These are phyloP conservation scores for Puccinia horiana DNA, from an alignment of 1,284 basidiomycete genomes.

Conservation along the genomic window DNA sequence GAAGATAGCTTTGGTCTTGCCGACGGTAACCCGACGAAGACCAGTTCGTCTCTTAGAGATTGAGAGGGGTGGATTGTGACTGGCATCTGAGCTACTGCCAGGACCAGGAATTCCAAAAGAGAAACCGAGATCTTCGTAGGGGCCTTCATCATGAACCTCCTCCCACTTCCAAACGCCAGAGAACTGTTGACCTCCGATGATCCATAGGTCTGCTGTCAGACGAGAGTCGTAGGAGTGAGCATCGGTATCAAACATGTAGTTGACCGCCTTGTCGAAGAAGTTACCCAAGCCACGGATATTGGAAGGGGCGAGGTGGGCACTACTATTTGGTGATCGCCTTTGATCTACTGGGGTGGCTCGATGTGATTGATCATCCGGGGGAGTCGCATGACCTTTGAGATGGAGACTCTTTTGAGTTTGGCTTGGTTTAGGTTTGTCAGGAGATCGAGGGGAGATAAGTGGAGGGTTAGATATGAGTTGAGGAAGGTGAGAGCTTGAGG, in stretches of 20 bases:
- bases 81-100: conserved; percentile 28
- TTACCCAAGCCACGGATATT: conserved; percentile 31
- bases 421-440: conserved; percentile 59
- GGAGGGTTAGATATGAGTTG: conserved; percentile 61
- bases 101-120: neutral
- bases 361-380: conserved; percentile 65
- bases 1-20: conserved; percentile 36
- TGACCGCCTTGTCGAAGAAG: conserved; percentile 48
- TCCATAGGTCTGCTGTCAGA: conserved; percentile 30
- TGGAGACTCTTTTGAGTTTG: conserved; percentile 65
- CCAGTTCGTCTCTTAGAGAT: conserved; percentile 35
- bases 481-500: conserved; percentile 69
- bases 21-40: conserved; percentile 20
- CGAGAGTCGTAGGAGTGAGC: conserved; percentile 39
- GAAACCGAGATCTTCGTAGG: neutral
- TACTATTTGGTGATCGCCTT: conserved; percentile 23
- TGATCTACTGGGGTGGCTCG: conserved; percentile 54
- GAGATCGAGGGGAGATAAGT: conserved; percentile 61
- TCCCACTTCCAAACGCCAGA: conserved; percentile 42
- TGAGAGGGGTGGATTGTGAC: neutral
- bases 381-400: conserved; percentile 75
- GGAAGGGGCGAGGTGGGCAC: conserved; percentile 7
- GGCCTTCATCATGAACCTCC: neutral
- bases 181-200: conserved; percentile 47
- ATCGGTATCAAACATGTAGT: conserved; percentile 48